Evolutionary conservation across 1,284 basidiomycete genomes (phyloP), one percentile per base, ranked within the genome.

Genomic region (Heliocybe sulcata): DNA sequence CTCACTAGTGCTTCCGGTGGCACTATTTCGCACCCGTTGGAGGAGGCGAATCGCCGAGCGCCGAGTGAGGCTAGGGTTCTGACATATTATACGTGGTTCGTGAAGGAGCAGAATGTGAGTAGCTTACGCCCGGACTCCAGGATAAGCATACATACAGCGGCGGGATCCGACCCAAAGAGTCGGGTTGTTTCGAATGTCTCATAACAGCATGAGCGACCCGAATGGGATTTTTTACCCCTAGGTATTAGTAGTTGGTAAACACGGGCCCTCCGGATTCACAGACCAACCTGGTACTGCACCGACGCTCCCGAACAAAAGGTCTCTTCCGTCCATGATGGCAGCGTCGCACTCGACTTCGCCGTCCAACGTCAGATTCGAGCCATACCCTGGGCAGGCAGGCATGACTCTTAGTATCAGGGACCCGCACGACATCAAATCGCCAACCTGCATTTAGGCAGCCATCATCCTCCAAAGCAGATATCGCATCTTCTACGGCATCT

Each of bases 311-410:
- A 86, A 91, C 51, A 74, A 70, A 45, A 71, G 68, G 2, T 69
- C 69, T 10, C 52, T 55, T 0, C 78, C 80, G 53, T 80, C 75
- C 83, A 89, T 88, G 56, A 91, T 72, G 9, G 86, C 76, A 1
- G 88, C 88, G 61, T 91, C 88, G 61, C 88, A 90, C 69, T 91
- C 88, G 19, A 89, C 87, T 1, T 68, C 71, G 9, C 88, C 87
- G 20, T 77, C 71, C 6, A 82, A 59, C 0, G 86, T 90, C 42
- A 91, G 69, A 65, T 91, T 91, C 1, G 89, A 87, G 3, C 89
- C 88, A 57, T 77, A 81, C 0, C 87, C 87, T 85, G 55, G 3
- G 9, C 51, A 4, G 31, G 25, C 1, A 25, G 14, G 2, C 45
- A 27, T 31, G 35, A 31, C 45, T 52, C 45, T 25, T 20, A 25